Base-by-base conservation (phyloP, 2,329 filamentous ascomycete genomes). In the Ceratocystis papillata region DNA sequence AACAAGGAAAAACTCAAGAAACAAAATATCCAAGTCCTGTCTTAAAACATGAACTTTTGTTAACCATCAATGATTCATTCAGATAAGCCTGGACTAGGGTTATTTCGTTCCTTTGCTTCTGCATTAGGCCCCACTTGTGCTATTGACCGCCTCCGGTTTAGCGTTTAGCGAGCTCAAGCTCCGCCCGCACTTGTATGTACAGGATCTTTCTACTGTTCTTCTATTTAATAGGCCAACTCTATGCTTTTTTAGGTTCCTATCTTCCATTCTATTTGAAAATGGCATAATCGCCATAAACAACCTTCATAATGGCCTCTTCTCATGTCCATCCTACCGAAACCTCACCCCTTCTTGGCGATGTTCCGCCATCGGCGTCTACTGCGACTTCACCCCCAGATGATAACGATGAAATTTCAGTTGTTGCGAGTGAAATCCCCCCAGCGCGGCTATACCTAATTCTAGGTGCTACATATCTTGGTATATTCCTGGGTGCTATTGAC, bases 401-500 rank as follows among this genome's bases (percentile, higher is more conserved):
- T 17, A 77, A 77, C 6, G 76, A 78, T 15, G 80, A 82, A 70
- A 76, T 75, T 53, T 77, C 76, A 5, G 71, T 83, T 55, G 70
- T 83, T n/a, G 77, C 76, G 44, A 75, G 80, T 28, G 77, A 82
- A 65, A 72, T 82, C 22, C 79, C 79, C 1, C 76, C 78, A 1
- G 71, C 76, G 12, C 79, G 77, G 67, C 76, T 86, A 10, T 76
- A 76, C 66, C 73, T 85, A 63, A 84, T 83, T 67, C 77, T 87
- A 57, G 78, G 77, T 67, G 79, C 80, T 1, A 76, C 80, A 30
- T 87, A 79, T 73, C 64, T 86, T 1, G 84, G 84, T 68, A 84
- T 86, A 20, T 85, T 87, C 71, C 75, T 87, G 0, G 84, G 83
- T 41, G 83, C 84, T 46, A 77, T 86, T 48, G 90, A 96, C 75